Evolutionary conservation across 179 eudicot genomes (phyloP).

Genomic region (Spinacia oleracea): DNA sequence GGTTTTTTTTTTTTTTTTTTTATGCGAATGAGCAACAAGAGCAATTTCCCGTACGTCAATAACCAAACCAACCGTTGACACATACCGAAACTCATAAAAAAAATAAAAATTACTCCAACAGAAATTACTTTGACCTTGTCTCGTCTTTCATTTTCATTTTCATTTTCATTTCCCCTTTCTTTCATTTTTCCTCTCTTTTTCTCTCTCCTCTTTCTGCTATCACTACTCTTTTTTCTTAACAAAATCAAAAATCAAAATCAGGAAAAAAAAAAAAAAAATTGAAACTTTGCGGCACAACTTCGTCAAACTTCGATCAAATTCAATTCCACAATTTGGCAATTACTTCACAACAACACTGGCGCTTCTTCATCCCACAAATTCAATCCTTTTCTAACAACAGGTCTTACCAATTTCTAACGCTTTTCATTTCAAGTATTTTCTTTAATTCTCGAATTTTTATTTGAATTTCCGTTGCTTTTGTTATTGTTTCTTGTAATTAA

Average conservation of each 20-base stretch:
- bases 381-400: constrained; percentile 12
- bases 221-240: constrained; percentile 1
- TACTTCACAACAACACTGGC: not conserved
- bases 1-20: no score
- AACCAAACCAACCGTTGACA: no score
- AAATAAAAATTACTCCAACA: not conserved
- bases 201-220: not conserved
- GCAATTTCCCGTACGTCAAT: no score
- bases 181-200: not conserved
- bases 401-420: not conserved
- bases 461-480: not conserved
- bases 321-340: not conserved
- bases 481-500: not conserved
- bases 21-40: no score
- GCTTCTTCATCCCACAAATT: not conserved
- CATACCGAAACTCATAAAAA: not conserved
- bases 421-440: not conserved
- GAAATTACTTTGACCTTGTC: constrained; percentile 19
- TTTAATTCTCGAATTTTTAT: not conserved
- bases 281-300: not conserved
- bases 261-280: not conserved
- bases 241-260: not conserved
- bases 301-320: constrained; percentile 16
- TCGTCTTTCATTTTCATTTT: no score
- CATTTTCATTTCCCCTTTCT: not conserved